Evolutionary conservation across 805 yeast genomes (phyloP).

Genomic region (Ogataea sp.): DNA sequence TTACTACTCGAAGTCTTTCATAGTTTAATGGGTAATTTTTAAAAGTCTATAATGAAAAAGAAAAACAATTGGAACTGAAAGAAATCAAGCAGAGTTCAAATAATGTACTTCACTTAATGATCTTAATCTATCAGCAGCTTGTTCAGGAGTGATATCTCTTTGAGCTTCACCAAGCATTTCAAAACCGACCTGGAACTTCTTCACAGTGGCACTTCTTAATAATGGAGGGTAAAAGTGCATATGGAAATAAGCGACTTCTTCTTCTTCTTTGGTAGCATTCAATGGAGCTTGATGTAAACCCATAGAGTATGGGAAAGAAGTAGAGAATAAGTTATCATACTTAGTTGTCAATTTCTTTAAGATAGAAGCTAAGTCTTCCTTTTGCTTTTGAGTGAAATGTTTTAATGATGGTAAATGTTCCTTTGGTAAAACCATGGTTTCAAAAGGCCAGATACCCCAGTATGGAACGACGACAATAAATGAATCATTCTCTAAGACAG

Average conservation of each 20-base stretch:
- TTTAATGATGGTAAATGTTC: slow-evolving; percentile 41
- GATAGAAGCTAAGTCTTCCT: slow-evolving; percentile 46
- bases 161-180: slow-evolving; percentile 63
- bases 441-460: slow-evolving; percentile 84
- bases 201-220: slow-evolving; percentile 64
- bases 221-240: slow-evolving; percentile 78
- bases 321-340: slow-evolving; percentile 63
- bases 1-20: no score
- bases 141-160: slow-evolving; percentile 59
- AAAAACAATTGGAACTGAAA: no score
- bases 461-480: slow-evolving; percentile 67
- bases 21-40: neutral
- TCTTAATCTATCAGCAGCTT: slow-evolving; percentile 51
- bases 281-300: slow-evolving; percentile 74
- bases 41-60: neutral
- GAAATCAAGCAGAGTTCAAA: slow-evolving; percentile 2
- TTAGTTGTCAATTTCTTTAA: slow-evolving; percentile 47
- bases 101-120: slow-evolving; percentile 33
- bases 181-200: slow-evolving; percentile 70
- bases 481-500: slow-evolving; percentile 52
- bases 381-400: slow-evolving; percentile 39
- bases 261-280: slow-evolving; percentile 32
- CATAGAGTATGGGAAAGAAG: slow-evolving; percentile 75
- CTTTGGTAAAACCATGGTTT: slow-evolving; percentile 56
- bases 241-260: slow-evolving; percentile 49